A percentile compares a stretch with the other conserved stretches of the same genome.
These are phyloP conservation scores for Plasmodium cynomolgi DNA, from an alignment of 169 alveolate species.

Conservation along the genomic window DNA sequence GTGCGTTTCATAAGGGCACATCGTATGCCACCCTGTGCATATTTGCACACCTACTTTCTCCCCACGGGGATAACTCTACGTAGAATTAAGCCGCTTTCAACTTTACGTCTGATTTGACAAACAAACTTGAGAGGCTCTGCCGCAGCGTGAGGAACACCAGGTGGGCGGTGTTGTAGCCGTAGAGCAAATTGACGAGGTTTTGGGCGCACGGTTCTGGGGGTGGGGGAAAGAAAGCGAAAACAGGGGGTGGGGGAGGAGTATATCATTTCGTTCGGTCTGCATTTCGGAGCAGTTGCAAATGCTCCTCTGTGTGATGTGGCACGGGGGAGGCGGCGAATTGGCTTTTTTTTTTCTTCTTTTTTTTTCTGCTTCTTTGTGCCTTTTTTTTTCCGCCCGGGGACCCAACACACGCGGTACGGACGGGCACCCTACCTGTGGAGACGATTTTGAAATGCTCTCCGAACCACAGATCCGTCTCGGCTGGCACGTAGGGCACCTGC, in stretches of 20 bases:
- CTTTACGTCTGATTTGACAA: not conserved
- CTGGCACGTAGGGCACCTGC: not conserved
- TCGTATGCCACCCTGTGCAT: not conserved
- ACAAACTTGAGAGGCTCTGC: conserved; percentile 8
- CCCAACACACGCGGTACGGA: not conserved
- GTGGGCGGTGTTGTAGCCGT: conserved; percentile 41
- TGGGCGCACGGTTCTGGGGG: conserved; percentile 14
- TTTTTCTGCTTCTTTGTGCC: not conserved
- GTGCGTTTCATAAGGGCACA: not conserved
- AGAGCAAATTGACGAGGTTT: conserved; percentile 1
- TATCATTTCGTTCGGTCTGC: not conserved
- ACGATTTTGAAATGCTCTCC: not conserved
- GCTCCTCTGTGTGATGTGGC: not conserved
- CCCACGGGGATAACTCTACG: not conserved
- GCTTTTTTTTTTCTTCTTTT: not conserved
- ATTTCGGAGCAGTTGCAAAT: not conserved
- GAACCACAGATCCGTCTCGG: not conserved
- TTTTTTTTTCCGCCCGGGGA: not conserved
- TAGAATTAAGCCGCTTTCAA: not conserved
- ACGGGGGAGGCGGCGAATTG: not conserved
- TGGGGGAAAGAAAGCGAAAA: not conserved
- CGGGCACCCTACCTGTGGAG: not conserved
- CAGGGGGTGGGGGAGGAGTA: not conserved
- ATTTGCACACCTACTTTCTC: not conserved
- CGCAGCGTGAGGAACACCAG: conserved; percentile 20